Base-by-base conservation (phyloP, 2,329 filamentous ascomycete species). In the Trichoderma koningiopsis region DNA sequence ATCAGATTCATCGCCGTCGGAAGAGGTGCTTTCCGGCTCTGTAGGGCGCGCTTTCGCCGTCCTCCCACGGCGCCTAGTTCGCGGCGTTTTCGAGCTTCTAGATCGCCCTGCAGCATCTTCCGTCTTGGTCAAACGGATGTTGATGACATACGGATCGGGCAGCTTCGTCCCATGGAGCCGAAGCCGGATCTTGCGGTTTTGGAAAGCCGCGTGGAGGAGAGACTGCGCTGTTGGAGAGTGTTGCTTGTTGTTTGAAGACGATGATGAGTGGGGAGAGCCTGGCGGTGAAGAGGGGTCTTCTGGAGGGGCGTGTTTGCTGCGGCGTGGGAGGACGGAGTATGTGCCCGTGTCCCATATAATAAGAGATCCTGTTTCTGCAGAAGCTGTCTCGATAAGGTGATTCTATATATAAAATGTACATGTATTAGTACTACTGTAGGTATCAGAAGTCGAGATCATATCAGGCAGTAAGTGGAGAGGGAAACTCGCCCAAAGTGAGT, bases 301-400 rank as follows among this genome's bases (percentile, higher is more conserved):
- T 2, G 70, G 69, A 3, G 79, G 75, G 0, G 75, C 74, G 59
- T 79, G 74, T 61, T 83, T 79, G 62, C 72, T 77, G 40, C 70
- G 74, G n/a, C 75, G 80, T 8, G 85, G 82, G 14, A 90, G 78
- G 13, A 89, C 75, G 55, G 83, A 81, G 72, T 88, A 90, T 37
- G 84, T 85, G 2, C 87, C 88, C 1, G 85, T 88, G 72, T 89
- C 88, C 88, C 88, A 90, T 52, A 90, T 85, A 11, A 90, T 79
- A 69, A 90, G 81, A 10, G 86, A 88, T 2, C 87, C 88, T 4
- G 87, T 88, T 16, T 79, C 77, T 1, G 74, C 35, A 2, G 85
- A 87, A 4, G 83, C 87, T 1, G 85, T 87, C 73, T 90, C 88
- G 65, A 88, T 83, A 10, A 90, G 82, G 72, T 89, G 87, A 70